phyloP scores from a whole-genome alignment of 148 eudicot genomes.

The Chenopodium quinoa region DNA sequence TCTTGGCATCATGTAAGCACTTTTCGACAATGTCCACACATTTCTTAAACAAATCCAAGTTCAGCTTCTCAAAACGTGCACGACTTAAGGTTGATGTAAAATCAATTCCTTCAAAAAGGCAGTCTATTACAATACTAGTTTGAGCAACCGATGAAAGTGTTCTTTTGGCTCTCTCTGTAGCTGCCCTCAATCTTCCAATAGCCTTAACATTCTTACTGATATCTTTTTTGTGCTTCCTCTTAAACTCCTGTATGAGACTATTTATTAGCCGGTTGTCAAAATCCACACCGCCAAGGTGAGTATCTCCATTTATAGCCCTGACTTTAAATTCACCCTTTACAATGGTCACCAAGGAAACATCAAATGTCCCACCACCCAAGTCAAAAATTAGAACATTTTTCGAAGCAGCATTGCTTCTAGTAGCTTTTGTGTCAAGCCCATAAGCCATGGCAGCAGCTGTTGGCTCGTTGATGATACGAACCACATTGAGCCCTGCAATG shows the following conservation, averaged over 20 bases:
- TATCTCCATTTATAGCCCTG: conserved; percentile 7
- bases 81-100: conserved; percentile 8
- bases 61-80: conserved; percentile 17
- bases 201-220: not conserved
- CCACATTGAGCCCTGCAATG: not conserved
- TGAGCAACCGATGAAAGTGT: not conserved
- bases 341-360: conserved; percentile 9
- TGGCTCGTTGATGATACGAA: not conserved
- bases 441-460: not conserved
- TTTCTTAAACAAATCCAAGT: conserved; percentile 19
- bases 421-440: not conserved
- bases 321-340: not conserved
- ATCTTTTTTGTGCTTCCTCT: not conserved
- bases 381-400: not conserved
- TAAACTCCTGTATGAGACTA: not conserved
- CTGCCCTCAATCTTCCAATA: conserved; percentile 2
- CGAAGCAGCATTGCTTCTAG: not conserved
- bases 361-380: conserved; percentile 24
- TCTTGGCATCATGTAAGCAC: conserved; percentile 5
- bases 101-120: conserved; percentile 10
- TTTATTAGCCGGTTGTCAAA: not conserved
- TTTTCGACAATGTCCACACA: not conserved
- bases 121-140: conserved; percentile 14
- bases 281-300: conserved; percentile 18
- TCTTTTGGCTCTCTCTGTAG: conserved; percentile 18